phyloP scores from a whole-genome alignment of 305 asterid species.

The Andrographis paniculata region DNA sequence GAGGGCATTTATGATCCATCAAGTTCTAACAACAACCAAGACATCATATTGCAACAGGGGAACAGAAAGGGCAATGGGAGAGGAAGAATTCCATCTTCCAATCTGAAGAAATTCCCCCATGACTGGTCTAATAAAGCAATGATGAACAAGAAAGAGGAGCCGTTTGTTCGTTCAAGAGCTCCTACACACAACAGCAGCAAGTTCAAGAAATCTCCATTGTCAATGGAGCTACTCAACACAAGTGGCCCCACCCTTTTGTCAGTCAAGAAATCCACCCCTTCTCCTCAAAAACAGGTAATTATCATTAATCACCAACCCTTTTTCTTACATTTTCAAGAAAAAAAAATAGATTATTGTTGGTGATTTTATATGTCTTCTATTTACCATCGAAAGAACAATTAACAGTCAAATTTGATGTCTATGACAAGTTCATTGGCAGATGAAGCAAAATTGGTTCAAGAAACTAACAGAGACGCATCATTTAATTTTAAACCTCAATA shows the following conservation, averaged over 20 bases:
- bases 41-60: slow-evolving; percentile 14
- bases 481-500: neutral
- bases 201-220: neutral
- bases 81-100: slow-evolving; percentile 12
- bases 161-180: neutral
- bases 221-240: neutral
- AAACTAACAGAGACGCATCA: neutral
- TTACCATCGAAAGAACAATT: too few species aligned
- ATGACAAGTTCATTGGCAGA: too few species aligned
- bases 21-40: slow-evolving; percentile 6
- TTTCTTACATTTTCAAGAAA: neutral
- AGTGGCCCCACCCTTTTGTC: neutral
- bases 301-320: neutral
- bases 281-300: slow-evolving; percentile 65
- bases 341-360: neutral
- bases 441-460: too few species aligned
- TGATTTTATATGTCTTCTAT: too few species aligned
- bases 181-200: neutral
- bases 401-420: too few species aligned
- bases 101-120: slow-evolving; percentile 21
- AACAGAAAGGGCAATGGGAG: slow-evolving; percentile 16
- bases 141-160: slow-evolving; percentile 32
- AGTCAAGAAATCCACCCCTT: slow-evolving; percentile 45
- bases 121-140: slow-evolving; percentile 14
- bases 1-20: slow-evolving; percentile 1